These are phyloP conservation scores for Cyberlindnera mrakii DNA, from an alignment of 805 yeast genomes.

Conservation along the genomic window DNA sequence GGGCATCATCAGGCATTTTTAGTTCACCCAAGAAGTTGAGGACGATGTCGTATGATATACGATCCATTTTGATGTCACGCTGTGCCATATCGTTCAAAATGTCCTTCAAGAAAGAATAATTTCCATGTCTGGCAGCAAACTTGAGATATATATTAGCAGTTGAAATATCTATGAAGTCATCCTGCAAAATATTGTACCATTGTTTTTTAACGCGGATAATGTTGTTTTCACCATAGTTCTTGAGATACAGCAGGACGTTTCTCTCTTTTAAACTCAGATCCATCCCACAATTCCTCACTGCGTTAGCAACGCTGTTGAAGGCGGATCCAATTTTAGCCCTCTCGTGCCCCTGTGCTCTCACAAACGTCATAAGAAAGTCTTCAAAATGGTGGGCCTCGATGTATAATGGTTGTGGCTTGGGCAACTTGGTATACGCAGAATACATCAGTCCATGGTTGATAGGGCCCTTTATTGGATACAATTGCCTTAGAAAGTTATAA, in stretches of 20 bases:
- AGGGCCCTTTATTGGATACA: slow-evolving; percentile 11
- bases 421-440: slow-evolving; percentile 23
- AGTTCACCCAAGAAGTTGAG: slow-evolving; percentile 14
- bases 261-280: slow-evolving; percentile 26
- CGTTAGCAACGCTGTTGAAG: slow-evolving; percentile 8
- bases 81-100: slow-evolving; percentile 15
- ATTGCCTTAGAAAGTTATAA: slow-evolving; percentile 15
- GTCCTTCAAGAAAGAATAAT: slow-evolving; percentile 9
- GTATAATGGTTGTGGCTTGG: slow-evolving; percentile 28
- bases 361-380: slow-evolving; percentile 20
- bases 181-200: slow-evolving; percentile 1
- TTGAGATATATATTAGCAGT: slow-evolving; percentile 25
- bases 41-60: slow-evolving; percentile 24
- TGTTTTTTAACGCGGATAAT: slow-evolving; percentile 3
- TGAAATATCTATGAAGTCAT: slow-evolving; percentile 4
- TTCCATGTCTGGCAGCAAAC: slow-evolving; percentile 18
- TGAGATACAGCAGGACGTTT: slow-evolving; percentile 18
- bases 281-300: slow-evolving; percentile 23
- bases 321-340: slow-evolving; percentile 2
- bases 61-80: slow-evolving; percentile 21
- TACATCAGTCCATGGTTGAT: slow-evolving; percentile 14
- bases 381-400: slow-evolving; percentile 27
- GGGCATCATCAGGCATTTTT: slow-evolving; percentile 1
- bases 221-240: slow-evolving; percentile 8
- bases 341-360: slow-evolving; percentile 9